Base-by-base conservation (phyloP, 192 early-diverging fungal genomes). In the Backusella tuberculispora region DNA sequence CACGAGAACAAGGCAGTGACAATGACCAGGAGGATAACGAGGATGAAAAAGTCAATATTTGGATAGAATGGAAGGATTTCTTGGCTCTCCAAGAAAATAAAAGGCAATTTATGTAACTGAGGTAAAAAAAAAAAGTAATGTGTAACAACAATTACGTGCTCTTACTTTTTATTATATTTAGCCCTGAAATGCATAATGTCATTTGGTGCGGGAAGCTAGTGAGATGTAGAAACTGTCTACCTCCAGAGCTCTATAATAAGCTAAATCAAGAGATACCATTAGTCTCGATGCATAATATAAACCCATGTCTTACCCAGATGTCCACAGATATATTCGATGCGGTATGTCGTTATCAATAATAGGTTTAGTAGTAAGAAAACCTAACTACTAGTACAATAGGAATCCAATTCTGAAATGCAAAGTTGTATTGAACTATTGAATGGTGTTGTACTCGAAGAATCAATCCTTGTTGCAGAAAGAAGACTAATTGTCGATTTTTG, bases 311-410 rank as follows among this genome's bases (percentile, higher is more conserved):
- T 67, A 6, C 41, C 41, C 41, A 67, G 15, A 67, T 67, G 66
- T 67, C 66, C 41, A 43, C 1, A 1, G 41, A 40, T 67, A n/a
- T 67, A 44, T 67, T 67, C 66, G 66, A 67, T 67, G 66, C 66
- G 66, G 66, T 67, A 67, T 67, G 66, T 67, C 66, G 38, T 43
- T 67, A 43, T 44, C 65, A 67, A 42, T n/a, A 10, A 67, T 67
- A 10, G 41, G 44, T 7, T 67, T 67, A 43, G 66, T 40, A 67
- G 44, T 67, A 67, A 67, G 66, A 65, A 65, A 37, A 65, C 13
- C 63, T 65, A 65, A 65, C n/a, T 67, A 67, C 66, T 67, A 67
- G 66, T 67, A 67, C 44, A 1, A 67, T 67, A 67, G 66, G 66
- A 67, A n/a, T 67, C 66, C 38, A 67, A 43, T n/a, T 44, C 41